Evolutionary conservation across 352 stramenopile genomes (phyloP), one percentile per base, ranked within the genome.

Genomic region (Phytophthora sansomeana): DNA sequence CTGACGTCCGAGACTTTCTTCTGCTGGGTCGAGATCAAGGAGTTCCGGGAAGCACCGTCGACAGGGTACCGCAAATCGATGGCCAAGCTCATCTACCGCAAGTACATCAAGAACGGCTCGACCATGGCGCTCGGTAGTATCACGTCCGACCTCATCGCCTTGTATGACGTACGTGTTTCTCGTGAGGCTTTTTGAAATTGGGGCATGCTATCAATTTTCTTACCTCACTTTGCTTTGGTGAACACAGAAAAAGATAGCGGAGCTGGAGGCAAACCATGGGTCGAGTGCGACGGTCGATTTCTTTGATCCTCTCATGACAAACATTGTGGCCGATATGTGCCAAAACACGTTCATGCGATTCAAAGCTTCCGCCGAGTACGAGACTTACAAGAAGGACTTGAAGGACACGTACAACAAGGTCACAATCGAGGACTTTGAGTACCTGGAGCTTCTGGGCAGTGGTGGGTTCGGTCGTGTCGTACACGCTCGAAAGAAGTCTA

Each of bases 381-480:
- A 90, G 0, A 50, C 58, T 6, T 92, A 85, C 73, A 91, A 91
- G 61, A 87, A 87, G 19, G 85, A 93, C 44, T 56, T 93, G 43
- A 93, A 93, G 43, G 85, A 95, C 39, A 92, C 85, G 50, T 95
- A 95, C 82, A 93, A 93, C 69, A 92, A 91, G 59, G 85, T 91
- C 57, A 93, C 85, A 8, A 85, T 90, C 41, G 83, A 91, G 51
- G 83, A 92, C 50, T 95, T 93, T 50, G 86, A 95, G 72, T 93
- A 92, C 47, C 64, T 95, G 33, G 87, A 95, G 61, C 65, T 93
- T 17, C 81, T 97, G 17, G 92, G 92, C 11, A 95, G 92, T 62
- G 92, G 92, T n/a, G 92, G 92, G 6, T 98, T 97, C 67, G 92
- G 90, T 11, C 90, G 91, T 14, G 92, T 97, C 10, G 85, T 97